Percentiles rank a stretch among this genome's conserved stretches.
Evolutionary conservation across 2,329 filamentous ascomycete genomes (phyloP).

Genomic region (Fusarium fujikuroi): DNA sequence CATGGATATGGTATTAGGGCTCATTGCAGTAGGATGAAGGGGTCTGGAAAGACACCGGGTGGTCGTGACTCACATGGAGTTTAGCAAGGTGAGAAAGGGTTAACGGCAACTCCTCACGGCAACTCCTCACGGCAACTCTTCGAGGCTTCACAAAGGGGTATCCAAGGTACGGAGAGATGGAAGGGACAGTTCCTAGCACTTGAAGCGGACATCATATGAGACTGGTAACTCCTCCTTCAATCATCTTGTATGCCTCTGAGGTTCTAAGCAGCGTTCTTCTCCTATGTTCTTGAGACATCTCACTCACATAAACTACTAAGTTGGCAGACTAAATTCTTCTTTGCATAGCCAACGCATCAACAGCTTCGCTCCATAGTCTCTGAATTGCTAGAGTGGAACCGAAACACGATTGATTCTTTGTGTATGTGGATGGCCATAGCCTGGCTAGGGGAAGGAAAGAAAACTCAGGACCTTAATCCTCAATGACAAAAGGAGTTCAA

Average conservation of each 20-base stretch:
- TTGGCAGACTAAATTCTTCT: rapidly evolving
- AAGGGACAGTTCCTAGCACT: not conserved
- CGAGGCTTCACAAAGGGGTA: not conserved
- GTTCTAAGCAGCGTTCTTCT: rapidly evolving
- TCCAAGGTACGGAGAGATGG: not conserved
- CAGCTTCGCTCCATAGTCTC: not conserved
- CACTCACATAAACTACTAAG: rapidly evolving
- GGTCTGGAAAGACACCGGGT: too few relatives aligned
- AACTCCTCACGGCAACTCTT: not conserved
- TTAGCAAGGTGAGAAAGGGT: not conserved
- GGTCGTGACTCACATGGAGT: not conserved
- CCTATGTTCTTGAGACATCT: rapidly evolving
- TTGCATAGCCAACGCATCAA: not conserved
- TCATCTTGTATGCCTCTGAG: rapidly evolving
- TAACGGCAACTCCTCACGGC: not conserved
- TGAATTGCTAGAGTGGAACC: not conserved
- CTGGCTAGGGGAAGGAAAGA: too few relatives aligned
- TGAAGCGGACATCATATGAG: rapidly evolving
- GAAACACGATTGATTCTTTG: not conserved
- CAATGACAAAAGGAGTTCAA: too few relatives aligned
- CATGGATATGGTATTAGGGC: not conserved
- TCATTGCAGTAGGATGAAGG: not conserved
- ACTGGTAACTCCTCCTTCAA: rapidly evolving
- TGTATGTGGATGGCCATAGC: rapidly evolving
- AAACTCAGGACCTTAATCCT: too few relatives aligned